Base-by-base conservation (phyloP, 805 yeast genomes). In the Saccharomycopsis sp. region DNA sequence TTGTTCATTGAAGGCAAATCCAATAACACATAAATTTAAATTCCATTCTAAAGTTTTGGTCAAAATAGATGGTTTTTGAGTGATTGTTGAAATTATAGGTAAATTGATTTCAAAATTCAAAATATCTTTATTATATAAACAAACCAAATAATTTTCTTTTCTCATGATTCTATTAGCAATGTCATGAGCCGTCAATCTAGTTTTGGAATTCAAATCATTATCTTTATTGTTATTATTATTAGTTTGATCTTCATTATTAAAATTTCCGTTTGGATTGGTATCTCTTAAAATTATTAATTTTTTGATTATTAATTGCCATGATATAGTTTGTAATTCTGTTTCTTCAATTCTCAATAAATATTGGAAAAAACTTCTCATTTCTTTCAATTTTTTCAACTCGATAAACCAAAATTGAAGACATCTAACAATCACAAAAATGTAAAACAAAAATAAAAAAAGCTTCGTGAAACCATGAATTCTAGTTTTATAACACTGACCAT, bases 141-240 rank as follows among this genome's bases (percentile, higher is more conserved):
- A 96, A 54, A 92, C 86, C 68, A 87, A 69, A 57, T 88, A 92
- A 55, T 92, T 92, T 46, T 92, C 98, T 50, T 79, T 84, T 45
- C 99, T 67, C 98, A 92, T 88, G 42, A 92, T 82, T 44, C 98
- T 67, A 55, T 92, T 94, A 12, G 96, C 97, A 38, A 92, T 84
- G 52, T 81, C 92, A 57, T 88, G 96, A 3, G 97, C 95, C 53
- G 84, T 89, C 39, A 92, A 67, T 48, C 88, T 67, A 38, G 76
- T 73, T 52, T 81, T 82, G 1, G 87, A 76, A 45, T 73, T 78
- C 44, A 76, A 65, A 53, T 81, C 88, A 2, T 63, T 58, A 13
- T 43, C 23, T 13, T 17, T 34, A 32, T 31, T 14, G 13, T 23
- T 25, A 6, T 27, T 36, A 42, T 53, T 44, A 43, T 52, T 49